Conservation (phyloP, 73 alveolate genomes). For the Uronychia binucleata region DNA sequence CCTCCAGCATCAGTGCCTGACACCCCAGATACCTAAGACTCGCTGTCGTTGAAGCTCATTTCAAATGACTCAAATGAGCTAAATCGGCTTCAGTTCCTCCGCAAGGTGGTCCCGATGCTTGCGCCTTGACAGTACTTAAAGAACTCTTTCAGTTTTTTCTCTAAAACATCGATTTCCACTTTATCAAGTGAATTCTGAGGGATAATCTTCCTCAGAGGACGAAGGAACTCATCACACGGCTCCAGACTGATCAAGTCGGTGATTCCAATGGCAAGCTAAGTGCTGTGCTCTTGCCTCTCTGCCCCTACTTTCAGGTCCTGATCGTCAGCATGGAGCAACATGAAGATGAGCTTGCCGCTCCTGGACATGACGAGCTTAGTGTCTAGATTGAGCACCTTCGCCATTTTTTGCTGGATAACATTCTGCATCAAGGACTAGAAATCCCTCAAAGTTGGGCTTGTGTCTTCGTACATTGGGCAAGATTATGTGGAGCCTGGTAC, state of each 20-base stretch:
- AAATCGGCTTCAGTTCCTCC: too few relatives aligned
- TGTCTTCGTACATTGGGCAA: neutral
- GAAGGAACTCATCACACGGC: constrained; percentile 27
- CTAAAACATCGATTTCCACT: neutral
- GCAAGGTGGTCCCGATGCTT: too few relatives aligned
- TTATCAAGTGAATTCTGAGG: neutral
- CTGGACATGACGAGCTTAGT: neutral
- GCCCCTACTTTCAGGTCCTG: constrained; percentile 45
- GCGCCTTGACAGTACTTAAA: neutral
- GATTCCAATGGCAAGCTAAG: constrained; percentile 29
- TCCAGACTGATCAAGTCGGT: constrained; percentile 29
- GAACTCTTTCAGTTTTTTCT: neutral
- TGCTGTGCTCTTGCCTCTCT: constrained; percentile 20
- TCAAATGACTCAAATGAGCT: too few relatives aligned
- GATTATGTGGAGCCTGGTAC: neutral
- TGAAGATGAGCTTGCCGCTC: constrained; percentile 21
- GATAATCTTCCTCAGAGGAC: constrained; percentile 24
- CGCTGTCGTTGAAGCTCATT: too few relatives aligned
- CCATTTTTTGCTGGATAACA: neutral
- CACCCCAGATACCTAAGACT: too few relatives aligned
- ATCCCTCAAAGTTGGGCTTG: neutral
- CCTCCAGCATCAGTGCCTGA: too few relatives aligned
- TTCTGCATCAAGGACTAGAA: neutral
- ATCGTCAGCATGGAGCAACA: constrained; percentile 18
- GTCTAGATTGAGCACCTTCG: neutral